Conservation (phyloP, 78 protist species). For the Tieghemostelium lacteum region DNA sequence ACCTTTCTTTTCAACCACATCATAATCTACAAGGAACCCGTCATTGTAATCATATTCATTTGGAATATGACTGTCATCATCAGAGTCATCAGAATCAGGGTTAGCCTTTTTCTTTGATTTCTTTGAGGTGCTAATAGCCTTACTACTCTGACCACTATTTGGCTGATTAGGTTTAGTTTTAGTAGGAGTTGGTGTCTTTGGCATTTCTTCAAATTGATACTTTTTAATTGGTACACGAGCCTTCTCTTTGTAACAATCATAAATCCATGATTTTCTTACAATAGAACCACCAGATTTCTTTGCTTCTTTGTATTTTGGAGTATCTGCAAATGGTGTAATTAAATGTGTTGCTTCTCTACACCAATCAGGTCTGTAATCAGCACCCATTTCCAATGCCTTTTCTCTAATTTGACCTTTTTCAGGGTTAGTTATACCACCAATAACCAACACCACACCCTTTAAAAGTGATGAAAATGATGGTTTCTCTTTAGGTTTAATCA, state of each 20-base stretch:
- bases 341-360: slow-evolving; percentile 54
- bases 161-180: neutral
- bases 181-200: neutral
- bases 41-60: slow-evolving; percentile 50
- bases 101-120: slow-evolving; percentile 17
- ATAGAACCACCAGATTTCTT: slow-evolving; percentile 51
- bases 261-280: slow-evolving; percentile 30
- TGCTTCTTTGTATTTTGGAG: slow-evolving; percentile 27
- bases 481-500: neutral
- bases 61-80: slow-evolving; percentile 63
- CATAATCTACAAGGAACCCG: slow-evolving; percentile 5
- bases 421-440: slow-evolving; percentile 73
- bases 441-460: slow-evolving; percentile 63
- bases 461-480: neutral
- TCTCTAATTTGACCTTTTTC: slow-evolving; percentile 39
- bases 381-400: slow-evolving; percentile 67
- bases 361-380: slow-evolving; percentile 64
- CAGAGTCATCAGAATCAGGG: slow-evolving; percentile 16
- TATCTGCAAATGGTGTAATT: slow-evolving; percentile 41
- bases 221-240: slow-evolving; percentile 38
- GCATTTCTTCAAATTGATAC: neutral
- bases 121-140: slow-evolving; percentile 21
- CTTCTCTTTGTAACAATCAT: slow-evolving; percentile 59
- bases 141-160: neutral
- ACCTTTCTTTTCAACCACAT: neutral